Evolutionary conservation across 202 grass and related monocot species (phyloP), one percentile per base, ranked within the genome.

Genomic region (Eragrostis tef): DNA sequence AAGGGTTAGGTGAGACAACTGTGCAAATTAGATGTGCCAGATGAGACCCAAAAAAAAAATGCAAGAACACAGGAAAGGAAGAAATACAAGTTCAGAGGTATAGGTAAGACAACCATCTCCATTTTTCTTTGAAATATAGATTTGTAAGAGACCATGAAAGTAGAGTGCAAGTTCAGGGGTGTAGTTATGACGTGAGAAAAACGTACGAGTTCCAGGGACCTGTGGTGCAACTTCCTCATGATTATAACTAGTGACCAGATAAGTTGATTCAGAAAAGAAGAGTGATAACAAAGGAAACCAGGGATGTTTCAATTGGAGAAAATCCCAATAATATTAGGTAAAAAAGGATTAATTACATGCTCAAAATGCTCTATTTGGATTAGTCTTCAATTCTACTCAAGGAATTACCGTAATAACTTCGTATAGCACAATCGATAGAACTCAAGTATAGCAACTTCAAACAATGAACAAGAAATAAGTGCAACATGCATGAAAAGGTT

Each of bases 261-360:
- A 78, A 44, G 14, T 48, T 49, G 45, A 29, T 78, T 62, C 13
- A 64, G 31, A 84, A 61, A 8, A 56, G 22, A 88, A 71, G 61
- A 70, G 47, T 69, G 20, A 87, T 45, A 77, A 54, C 17, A 42
- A 81, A 62, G 3, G 53, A 53, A 45, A 31, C 8, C 5, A 68
- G 53, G 29, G 17, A 56, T 36, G 64, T 27, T 53, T 44, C 57
- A 53, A 67, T 75, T 49, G 27, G 67, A 41, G 16, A 9, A 42
- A 68, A 80, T 31, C 36, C 22, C n/a, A 9, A 2, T 46, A 8
- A 31, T 46, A 10, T 46, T 45, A 7, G n/a, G 21, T 11, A 49
- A 46, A 21, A 56, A 65, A 15, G 12, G 59, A 62, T 4, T 39
- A 3, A 0, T n/a, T 26, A 21, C 15, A 67, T 64, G 6, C n/a